Evolutionary conservation across 805 yeast genomes (phyloP), one percentile per base, ranked within the genome.

Genomic region (Candida ortonii): DNA sequence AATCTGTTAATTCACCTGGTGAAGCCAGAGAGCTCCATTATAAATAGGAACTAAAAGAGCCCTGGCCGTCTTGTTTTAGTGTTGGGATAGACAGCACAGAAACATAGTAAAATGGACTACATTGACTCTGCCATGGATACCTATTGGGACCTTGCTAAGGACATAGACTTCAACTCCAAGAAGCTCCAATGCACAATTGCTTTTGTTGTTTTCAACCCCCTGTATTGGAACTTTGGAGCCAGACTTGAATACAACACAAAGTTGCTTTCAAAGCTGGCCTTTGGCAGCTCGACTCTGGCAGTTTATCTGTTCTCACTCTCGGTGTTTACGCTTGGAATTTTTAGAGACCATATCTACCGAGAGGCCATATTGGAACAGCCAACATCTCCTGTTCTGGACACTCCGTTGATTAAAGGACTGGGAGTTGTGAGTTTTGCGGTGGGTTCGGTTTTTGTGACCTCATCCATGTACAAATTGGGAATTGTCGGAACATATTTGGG

Each of bases 401-500:
- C 63, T 24, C 50, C 59, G n/a, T 61, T 55, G 7, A 33, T 45
- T 12, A 56, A 56, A 27, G 35, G 52, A 6, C 51, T 73, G 5
- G 95, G 93, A 2, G 63, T 69, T 16, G 59, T 59, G 1, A 50
- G 67, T 3, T 83, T 88, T 47, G 76, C 60, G 1, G 57, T 69
- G 32, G 98, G 98, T 15, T 88, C 89, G 47, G 61, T 85, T 7
- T 73, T 93, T 34, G 97, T 89, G 2, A 45, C 84, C 20, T 64
- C 80, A 19, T 86, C 96, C 15, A 90, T 93, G 97, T 90, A 78
- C 66, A 82, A 83, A 10, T 70, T 93, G 46, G 98, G 98, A 16
- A 77, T 93, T 41, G 90, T 96, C 10, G 98, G 98, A 16, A 93
- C 98, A 8, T 93, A 93, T 55, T 65, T 93, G 41, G 98, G 98